Evolutionary conservation across 1,284 basidiomycete genomes (phyloP), one percentile per base, ranked within the genome.

Genomic region (Ganoderma sinense): DNA sequence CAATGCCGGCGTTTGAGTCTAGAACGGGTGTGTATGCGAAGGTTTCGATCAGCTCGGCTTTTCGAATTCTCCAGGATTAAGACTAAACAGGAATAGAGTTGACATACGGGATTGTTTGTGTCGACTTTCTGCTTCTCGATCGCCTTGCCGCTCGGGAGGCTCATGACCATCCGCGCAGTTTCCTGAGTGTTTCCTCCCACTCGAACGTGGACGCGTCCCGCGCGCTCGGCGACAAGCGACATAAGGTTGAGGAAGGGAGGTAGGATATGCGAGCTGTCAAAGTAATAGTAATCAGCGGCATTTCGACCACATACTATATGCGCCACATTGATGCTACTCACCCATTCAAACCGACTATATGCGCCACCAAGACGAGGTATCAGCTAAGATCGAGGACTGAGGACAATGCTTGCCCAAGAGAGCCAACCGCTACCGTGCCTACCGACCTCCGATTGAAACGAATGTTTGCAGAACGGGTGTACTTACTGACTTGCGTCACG

Each of bases 101-200:
- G 23, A 68, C 73, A 26, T 64, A 77, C 72, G 43, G 74, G 75
- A 62, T 76, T 77, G 51, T 58, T 68, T 29, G 70, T 55, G 41
- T 69, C 56, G 40, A 62, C 65, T 53, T 72, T 71, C 51, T 74
- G 70, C 62, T 75, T 77, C 51, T 65, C 69, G 64, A 77, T 74
- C 41, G 71, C 70, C 23, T 66, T 69, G 58, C 69, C 59, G 59
- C 73, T 58, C 2, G 75, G 71, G 4, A 81, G 73, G 59, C 69
- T 74, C 33, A 83, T 80, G 0, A 88, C 85, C 56, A 89, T 78
- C 0, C 82, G 82, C 16, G 89, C 89, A 31, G 82, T 85, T 70
- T 94, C 91, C 75, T 94, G 92, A 1, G 91, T 91, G 79, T 94
- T 94, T 66, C 93, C 94, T 43, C 93, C 94, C 4, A 94, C 85